phyloP scores from a whole-genome alignment of 2,329 filamentous ascomycete genomes.

The Exophiala viscosa region DNA sequence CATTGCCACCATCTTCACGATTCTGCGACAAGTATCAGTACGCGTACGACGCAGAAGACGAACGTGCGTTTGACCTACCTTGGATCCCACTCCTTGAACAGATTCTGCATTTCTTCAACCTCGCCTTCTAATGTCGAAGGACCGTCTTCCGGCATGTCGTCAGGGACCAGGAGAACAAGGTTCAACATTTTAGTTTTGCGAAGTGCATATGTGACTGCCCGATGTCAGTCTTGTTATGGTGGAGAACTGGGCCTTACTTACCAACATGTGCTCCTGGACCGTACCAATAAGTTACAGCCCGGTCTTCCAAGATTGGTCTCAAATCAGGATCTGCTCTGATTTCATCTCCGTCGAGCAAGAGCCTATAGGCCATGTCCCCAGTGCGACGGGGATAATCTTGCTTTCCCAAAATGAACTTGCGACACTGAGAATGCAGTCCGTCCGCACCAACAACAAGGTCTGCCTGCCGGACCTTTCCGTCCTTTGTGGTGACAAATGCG shows the following conservation, averaged over 20 bases:
- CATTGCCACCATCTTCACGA: constrained; percentile 28
- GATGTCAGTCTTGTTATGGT: background rate
- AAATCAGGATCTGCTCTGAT: constrained; percentile 49
- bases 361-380: constrained; percentile 39
- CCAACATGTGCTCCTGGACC: constrained; percentile 47
- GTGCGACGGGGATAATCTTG: constrained; percentile 32
- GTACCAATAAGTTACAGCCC: constrained; percentile 55
- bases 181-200: constrained; percentile 41
- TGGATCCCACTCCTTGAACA: constrained; percentile 34
- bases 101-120: constrained; percentile 30
- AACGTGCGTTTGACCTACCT: constrained; percentile 33
- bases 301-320: constrained; percentile 43
- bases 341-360: constrained; percentile 37
- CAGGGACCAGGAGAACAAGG: constrained; percentile 45
- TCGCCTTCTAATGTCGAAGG: constrained; percentile 32
- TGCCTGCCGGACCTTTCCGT: constrained; percentile 5
- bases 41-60: background rate
- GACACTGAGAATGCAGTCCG: constrained; percentile 30
- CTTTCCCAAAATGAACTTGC: constrained; percentile 24
- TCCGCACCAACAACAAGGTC: constrained; percentile 33
- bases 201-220: constrained; percentile 42
- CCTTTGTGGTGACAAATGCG: constrained; percentile 31
- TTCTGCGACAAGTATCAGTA: constrained; percentile 4
- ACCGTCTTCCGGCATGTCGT: constrained; percentile 36
- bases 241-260: constrained; percentile 31